These are phyloP conservation scores for Viridothelium virens DNA, from an alignment of 495 filamentous ascomycete genomes.

Conservation along the genomic window DNA sequence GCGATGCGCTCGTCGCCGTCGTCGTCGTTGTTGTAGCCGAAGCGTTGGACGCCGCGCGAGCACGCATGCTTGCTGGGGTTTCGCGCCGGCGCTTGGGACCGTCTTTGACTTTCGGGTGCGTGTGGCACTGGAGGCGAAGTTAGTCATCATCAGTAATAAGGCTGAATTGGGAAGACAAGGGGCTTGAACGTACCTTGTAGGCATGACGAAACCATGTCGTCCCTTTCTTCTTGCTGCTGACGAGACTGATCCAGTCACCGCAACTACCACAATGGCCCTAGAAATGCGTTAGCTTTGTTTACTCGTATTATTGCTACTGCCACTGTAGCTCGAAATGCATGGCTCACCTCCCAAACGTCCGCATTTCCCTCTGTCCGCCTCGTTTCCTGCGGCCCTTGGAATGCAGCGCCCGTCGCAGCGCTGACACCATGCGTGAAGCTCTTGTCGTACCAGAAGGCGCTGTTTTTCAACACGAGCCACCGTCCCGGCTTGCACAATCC, in stretches of 20 bases:
- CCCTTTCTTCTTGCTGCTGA: constrained; percentile 69
- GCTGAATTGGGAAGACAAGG: not conserved
- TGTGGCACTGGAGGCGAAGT: constrained; percentile 53
- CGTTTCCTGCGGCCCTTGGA: constrained; percentile 63
- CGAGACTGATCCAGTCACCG: constrained; percentile 68
- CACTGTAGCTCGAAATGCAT: not conserved
- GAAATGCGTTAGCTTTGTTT: not conserved
- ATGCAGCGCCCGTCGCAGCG: constrained; percentile 57
- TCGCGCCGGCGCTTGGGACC: constrained; percentile 62
- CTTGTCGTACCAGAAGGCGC: constrained; percentile 82
- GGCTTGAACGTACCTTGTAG: constrained; percentile 55
- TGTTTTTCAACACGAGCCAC: constrained; percentile 77
- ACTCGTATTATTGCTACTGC: not conserved
- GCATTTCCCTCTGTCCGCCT: constrained; percentile 69
- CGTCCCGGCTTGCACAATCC: constrained; percentile 74
- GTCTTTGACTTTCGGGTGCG: constrained; percentile 66
- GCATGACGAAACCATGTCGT: constrained; percentile 80
- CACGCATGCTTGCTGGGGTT: constrained; percentile 42
- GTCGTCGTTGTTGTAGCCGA: constrained; percentile 12
- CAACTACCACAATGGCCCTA: constrained; percentile 64
- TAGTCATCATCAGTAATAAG: constrained; percentile 26
- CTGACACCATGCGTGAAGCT: constrained; percentile 75
- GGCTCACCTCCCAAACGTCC: constrained; percentile 58
- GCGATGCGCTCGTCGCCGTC: constrained; percentile 17
- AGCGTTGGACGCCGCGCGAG: constrained; percentile 27